A percentile compares a stretch with the other conserved stretches of the same genome.
phyloP scores from a whole-genome alignment of 441 rosid species.

The Erodium texanum region DNA sequence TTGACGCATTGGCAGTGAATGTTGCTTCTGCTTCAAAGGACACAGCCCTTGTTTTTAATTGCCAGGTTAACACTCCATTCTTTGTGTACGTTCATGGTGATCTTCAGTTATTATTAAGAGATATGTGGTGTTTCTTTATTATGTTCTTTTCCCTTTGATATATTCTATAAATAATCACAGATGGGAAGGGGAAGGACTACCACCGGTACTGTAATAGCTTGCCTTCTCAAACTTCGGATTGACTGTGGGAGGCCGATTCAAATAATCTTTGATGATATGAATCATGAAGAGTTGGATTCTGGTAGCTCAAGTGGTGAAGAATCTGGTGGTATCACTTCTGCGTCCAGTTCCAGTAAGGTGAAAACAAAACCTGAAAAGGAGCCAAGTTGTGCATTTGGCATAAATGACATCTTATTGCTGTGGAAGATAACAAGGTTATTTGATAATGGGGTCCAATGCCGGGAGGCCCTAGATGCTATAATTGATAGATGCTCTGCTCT shows the following conservation, averaged over 20 bases:
- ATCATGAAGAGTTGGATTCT: constrained; percentile 61
- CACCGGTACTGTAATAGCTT: constrained; percentile 96
- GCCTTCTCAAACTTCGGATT: constrained; percentile 88
- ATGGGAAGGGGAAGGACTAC: constrained; percentile 99
- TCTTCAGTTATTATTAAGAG: constrained; percentile 9
- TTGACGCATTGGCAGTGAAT: constrained; percentile 66
- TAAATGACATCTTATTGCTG: constrained; percentile 74
- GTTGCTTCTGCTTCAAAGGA: constrained; percentile 87
- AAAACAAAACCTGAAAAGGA: constrained; percentile 38
- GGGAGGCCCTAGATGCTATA: constrained; percentile 90
- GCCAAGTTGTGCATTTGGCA: constrained; percentile 69
- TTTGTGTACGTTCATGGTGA: constrained; percentile 11
- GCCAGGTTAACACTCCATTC: constrained; percentile 60
- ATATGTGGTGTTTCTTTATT: constrained; percentile 16
- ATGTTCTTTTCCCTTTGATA: constrained; percentile 7
- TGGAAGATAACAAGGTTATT: constrained; percentile 94
- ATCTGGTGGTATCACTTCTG: constrained; percentile 39
- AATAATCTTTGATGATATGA: constrained; percentile 47
- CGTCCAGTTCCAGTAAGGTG: constrained; percentile 20
- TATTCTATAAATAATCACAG: constrained; percentile 34
- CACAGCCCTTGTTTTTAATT: constrained; percentile 94
- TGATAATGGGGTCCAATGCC: constrained; percentile 85
- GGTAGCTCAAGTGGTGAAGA: constrained; percentile 97
- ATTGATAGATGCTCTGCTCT: constrained; percentile 94
- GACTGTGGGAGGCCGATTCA: constrained; percentile 81